Evolutionary conservation across 345 rosid species (phyloP).

Genomic region (Arabis hirsuta): DNA sequence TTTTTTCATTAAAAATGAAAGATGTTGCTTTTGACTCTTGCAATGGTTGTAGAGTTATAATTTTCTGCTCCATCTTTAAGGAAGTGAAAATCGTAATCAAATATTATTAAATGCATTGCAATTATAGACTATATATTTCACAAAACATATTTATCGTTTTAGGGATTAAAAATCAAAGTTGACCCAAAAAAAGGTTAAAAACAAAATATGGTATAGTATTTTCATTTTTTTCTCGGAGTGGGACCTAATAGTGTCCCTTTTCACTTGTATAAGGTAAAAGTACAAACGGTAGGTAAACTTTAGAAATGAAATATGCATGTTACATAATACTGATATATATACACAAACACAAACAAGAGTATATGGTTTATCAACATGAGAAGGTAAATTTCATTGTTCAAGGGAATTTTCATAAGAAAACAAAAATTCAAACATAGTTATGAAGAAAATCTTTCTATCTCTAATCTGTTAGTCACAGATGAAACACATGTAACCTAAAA

Average conservation of each 20-base stretch:
- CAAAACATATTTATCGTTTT: background rate
- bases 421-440: background rate
- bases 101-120: background rate
- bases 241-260: slow-evolving; percentile 31
- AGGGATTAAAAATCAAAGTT: background rate
- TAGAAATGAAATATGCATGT: slow-evolving; percentile 29
- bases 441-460: slow-evolving; percentile 1
- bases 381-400: background rate
- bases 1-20: background rate
- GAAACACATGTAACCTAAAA: slow-evolving; percentile 27
- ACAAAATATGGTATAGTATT: background rate
- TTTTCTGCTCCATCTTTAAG: slow-evolving; percentile 7
- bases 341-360: background rate
- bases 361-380: background rate
- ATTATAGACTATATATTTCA: background rate
- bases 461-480: background rate
- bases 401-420: background rate
- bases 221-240: background rate
- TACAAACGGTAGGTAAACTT: slow-evolving; percentile 33
- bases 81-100: background rate
- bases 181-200: background rate
- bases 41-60: slow-evolving; percentile 5
- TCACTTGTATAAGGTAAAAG: slow-evolving; percentile 37
- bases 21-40: slow-evolving; percentile 30
- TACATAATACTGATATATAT: slow-evolving; percentile 12